phyloP scores from a whole-genome alignment of 2,329 filamentous ascomycete genomes.

The Bertia moriformis region DNA sequence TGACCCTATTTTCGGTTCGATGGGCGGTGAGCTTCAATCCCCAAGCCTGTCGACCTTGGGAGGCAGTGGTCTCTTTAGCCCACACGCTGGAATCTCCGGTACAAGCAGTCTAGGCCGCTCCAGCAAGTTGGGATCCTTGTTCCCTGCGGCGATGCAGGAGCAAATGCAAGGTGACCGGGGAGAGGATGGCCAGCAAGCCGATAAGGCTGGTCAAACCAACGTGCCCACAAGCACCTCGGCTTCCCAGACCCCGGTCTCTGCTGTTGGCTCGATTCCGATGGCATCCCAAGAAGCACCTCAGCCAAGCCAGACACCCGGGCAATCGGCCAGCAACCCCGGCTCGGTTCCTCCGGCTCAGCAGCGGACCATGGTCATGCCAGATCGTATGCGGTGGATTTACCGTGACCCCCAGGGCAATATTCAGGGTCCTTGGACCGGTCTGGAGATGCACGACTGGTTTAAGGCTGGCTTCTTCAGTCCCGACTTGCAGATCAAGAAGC shows the following conservation, averaged over 20 bases:
- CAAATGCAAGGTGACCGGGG: conserved; percentile 23
- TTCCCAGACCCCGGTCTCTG: neutral
- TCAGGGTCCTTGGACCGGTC: conserved; percentile 85
- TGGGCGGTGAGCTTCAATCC: conserved; percentile 63
- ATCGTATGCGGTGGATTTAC: conserved; percentile 97
- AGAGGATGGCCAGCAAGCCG: neutral
- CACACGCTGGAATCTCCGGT: conserved; percentile 35
- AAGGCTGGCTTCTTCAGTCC: conserved; percentile 96
- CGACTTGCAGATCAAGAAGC: conserved; percentile 84
- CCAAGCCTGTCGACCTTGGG: conserved; percentile 37
- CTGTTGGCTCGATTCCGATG: neutral
- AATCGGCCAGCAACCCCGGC: conserved; percentile 22
- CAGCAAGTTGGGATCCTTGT: conserved; percentile 75
- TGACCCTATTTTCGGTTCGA: conserved; percentile 15
- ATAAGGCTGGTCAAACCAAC: neutral
- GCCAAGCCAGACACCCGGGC: conserved; percentile 15
- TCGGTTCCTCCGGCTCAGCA: conserved; percentile 49
- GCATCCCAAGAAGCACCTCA: conserved; percentile 6
- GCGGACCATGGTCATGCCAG: conserved; percentile 96
- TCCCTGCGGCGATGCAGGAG: conserved; percentile 79
- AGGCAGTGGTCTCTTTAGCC: conserved; percentile 58
- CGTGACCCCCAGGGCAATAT: conserved; percentile 83
- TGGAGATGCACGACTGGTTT: conserved; percentile 99
- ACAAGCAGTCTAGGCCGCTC: conserved; percentile 57
- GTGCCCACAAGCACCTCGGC: neutral